These are phyloP conservation scores for Achaetomium macrosporum DNA, from an alignment of 2,329 filamentous ascomycete genomes.

Conservation along the genomic window DNA sequence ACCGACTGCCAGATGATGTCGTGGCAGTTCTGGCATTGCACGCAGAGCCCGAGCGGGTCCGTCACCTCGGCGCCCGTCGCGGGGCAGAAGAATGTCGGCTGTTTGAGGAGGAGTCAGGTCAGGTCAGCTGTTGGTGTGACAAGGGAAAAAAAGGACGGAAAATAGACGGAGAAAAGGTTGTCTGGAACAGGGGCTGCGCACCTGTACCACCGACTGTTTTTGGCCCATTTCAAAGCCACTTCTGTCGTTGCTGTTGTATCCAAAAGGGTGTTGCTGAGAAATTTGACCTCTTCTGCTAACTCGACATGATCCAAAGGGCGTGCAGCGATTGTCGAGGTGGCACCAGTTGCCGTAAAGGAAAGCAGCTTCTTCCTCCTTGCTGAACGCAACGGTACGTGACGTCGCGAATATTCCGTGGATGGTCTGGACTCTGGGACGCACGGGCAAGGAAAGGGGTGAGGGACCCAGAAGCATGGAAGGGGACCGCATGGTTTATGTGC, in stretches of 20 bases:
- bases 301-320: background rate
- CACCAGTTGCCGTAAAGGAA: too few species aligned
- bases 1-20: slow-evolving; percentile 27
- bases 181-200: background rate
- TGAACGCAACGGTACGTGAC: too few species aligned
- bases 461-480: too few species aligned
- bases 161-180: background rate
- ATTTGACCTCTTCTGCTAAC: too few species aligned
- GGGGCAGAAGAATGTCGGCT: slow-evolving; percentile 24
- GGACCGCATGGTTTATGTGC: too few species aligned
- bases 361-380: too few species aligned
- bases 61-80: slow-evolving; percentile 19
- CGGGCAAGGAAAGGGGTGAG: too few species aligned
- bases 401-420: too few species aligned
- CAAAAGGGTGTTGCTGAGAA: background rate
- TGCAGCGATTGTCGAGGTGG: too few species aligned
- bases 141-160: background rate
- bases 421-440: too few species aligned
- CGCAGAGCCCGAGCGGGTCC: slow-evolving; percentile 20
- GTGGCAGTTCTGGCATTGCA: slow-evolving; percentile 22
- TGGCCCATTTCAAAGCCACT: slow-evolving; percentile 15
- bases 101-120: background rate
- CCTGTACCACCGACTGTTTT: slow-evolving; percentile 14
- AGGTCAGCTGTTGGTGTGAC: background rate
- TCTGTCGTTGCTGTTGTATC: background rate